phyloP scores from a whole-genome alignment of 2,329 filamentous ascomycete species.

The Paecilomyces dactylethromorphus region DNA sequence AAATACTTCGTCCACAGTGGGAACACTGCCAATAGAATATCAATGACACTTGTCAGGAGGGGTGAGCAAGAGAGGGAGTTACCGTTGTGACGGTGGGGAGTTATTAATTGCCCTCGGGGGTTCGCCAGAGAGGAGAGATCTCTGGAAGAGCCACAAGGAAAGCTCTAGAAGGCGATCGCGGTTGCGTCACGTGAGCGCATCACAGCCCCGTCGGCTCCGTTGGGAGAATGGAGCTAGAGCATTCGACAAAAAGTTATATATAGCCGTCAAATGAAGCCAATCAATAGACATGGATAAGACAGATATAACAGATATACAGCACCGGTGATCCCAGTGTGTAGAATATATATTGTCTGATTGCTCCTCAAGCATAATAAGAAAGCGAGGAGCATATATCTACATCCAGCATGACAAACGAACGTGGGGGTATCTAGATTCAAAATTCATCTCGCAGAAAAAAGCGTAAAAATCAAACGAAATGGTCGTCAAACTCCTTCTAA shows the following conservation, averaged over 20 bases:
- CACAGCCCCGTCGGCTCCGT: neutral
- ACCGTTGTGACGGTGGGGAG: slow-evolving; percentile 7
- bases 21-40: slow-evolving; percentile 14
- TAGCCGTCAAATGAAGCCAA: neutral
- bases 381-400: neutral
- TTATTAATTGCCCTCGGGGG: neutral
- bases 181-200: slow-evolving; percentile 3
- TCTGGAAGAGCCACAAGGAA: slow-evolving; percentile 22
- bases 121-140: slow-evolving; percentile 1
- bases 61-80: slow-evolving; percentile 6
- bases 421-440: slow-evolving; percentile 1
- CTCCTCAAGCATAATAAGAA: neutral
- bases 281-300: neutral
- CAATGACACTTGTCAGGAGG: slow-evolving; percentile 12
- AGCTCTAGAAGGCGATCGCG: slow-evolving; percentile 31
- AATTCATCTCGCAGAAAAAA: slow-evolving; percentile 1
- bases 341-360: neutral
- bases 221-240: neutral
- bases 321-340: neutral
- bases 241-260: neutral
- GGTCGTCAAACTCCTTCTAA: slow-evolving; percentile 34
- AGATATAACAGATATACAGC: neutral
- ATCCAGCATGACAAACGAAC: neutral
- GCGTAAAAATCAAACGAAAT: slow-evolving; percentile 3
- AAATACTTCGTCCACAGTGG: slow-evolving; percentile 3